These are phyloP conservation scores for Podosphaera xanthii DNA, from an alignment of 2,329 filamentous ascomycete species.

Conservation along the genomic window DNA sequence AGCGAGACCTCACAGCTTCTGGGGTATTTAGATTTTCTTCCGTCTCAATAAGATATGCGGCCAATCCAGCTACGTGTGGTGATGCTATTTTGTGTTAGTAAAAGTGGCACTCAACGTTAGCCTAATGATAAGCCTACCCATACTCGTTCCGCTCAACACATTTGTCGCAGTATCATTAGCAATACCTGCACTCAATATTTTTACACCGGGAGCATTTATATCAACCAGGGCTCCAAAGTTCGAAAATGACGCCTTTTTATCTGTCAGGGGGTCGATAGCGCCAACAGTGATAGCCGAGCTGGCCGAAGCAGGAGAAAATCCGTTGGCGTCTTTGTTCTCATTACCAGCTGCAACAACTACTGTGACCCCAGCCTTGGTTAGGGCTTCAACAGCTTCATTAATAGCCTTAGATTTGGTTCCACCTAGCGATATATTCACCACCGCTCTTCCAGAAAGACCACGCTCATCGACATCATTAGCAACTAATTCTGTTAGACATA, in stretches of 20 bases:
- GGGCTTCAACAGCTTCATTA: conserved; percentile 23
- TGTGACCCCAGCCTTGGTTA: conserved; percentile 26
- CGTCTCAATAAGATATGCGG: conserved; percentile 30
- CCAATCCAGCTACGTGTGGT: conserved; percentile 37
- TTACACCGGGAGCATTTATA: conserved; percentile 27
- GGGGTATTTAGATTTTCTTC: conserved; percentile 18
- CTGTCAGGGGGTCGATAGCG: conserved; percentile 19
- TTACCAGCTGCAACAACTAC: conserved; percentile 32
- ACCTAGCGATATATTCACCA: conserved; percentile 31
- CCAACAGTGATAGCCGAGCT: conserved; percentile 28
- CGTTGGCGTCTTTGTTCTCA: conserved; percentile 19
- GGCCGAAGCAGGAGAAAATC: conserved; percentile 25
- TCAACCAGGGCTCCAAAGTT: conserved; percentile 28
- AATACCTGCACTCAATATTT: conserved; percentile 25
- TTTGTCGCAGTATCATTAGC: conserved; percentile 21
- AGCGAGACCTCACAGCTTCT: conserved; percentile 18
- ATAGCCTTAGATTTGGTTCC: conserved; percentile 23
- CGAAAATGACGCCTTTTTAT: conserved; percentile 22
- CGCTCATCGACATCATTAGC: conserved; percentile 14
- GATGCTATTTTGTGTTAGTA: conserved; percentile 22
- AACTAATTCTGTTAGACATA: conserved; percentile 14
- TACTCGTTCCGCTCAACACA: conserved; percentile 34
- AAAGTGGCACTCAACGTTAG: background rate
- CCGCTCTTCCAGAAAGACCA: conserved; percentile 18
- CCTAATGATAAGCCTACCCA: conserved; percentile 19